A percentile compares a stretch with the other conserved stretches of the same genome.
Evolutionary conservation across 176 grass and related monocot species (phyloP).

Genomic region (Secale cereale): DNA sequence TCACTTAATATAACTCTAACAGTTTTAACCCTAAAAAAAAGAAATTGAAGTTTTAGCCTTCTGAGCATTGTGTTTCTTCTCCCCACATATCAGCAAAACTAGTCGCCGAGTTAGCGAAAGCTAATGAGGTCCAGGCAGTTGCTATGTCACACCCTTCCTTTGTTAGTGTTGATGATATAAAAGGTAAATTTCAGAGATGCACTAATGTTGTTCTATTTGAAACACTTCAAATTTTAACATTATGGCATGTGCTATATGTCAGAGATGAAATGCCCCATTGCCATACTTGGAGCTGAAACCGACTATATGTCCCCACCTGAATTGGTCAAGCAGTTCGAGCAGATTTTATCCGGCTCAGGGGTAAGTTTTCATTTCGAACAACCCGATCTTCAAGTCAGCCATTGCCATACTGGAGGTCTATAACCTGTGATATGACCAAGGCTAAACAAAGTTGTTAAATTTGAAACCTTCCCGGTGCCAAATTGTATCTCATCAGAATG

Average conservation of each 20-base stretch:
- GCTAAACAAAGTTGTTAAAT: not conserved
- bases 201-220: not conserved
- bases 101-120: constrained; percentile 56
- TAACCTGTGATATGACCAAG: not conserved
- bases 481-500: not conserved
- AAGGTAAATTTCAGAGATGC: constrained; percentile 17
- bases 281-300: constrained; percentile 59
- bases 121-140: constrained; percentile 45
- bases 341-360: constrained; percentile 42
- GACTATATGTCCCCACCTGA: constrained; percentile 37
- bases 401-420: not conserved
- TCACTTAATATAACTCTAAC: too few relatives aligned
- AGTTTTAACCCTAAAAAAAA: too few relatives aligned
- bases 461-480: not conserved
- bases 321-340: constrained; percentile 60
- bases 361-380: constrained; percentile 29
- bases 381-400: not conserved
- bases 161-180: constrained; percentile 59
- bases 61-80: not conserved
- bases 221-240: not conserved
- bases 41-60: not conserved
- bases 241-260: not conserved
- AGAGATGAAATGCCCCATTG: constrained; percentile 50
- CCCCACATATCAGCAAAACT: constrained; percentile 38
- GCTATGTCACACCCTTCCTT: constrained; percentile 66